Conservation (phyloP, 2,329 filamentous ascomycete genomes). For the Pestalotiopsis sp. region DNA sequence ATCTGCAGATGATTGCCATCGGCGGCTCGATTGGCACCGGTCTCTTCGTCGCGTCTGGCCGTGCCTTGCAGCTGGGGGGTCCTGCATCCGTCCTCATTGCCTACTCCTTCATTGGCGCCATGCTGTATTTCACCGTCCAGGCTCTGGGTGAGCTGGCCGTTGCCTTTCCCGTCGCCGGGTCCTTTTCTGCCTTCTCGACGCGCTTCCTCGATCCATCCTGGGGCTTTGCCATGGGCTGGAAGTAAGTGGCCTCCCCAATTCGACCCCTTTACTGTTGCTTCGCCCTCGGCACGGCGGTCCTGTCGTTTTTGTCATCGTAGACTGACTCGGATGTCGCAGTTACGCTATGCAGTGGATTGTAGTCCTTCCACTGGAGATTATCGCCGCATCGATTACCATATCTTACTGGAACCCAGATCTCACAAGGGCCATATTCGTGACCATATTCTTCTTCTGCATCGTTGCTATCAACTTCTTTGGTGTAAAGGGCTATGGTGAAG, state of each 20-base stretch:
- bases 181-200: slow-evolving; percentile 90
- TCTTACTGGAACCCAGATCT: slow-evolving; percentile 74
- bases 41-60: slow-evolving; percentile 83
- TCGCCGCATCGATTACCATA: slow-evolving; percentile 83
- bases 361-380: slow-evolving; percentile 82
- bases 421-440: slow-evolving; percentile 76
- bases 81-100: slow-evolving; percentile 78
- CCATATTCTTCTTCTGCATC: slow-evolving; percentile 78
- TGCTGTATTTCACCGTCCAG: slow-evolving; percentile 92
- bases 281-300: neutral
- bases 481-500: slow-evolving; percentile 86
- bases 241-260: slow-evolving; percentile 52
- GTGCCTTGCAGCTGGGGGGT: slow-evolving; percentile 71
- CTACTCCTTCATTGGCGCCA: slow-evolving; percentile 78
- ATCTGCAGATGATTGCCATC: slow-evolving; percentile 97
- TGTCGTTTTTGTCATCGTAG: neutral
- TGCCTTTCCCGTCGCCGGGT: slow-evolving; percentile 86
- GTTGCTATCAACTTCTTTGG: slow-evolving; percentile 85
- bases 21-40: slow-evolving; percentile 88
- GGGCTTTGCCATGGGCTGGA: slow-evolving; percentile 97
- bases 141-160: slow-evolving; percentile 91
- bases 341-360: slow-evolving; percentile 89
- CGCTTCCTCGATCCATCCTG: slow-evolving; percentile 91
- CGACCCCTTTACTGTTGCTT: neutral
- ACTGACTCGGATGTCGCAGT: slow-evolving; percentile 40